phyloP scores from a whole-genome alignment of 257 asterid genomes.

The Plantago ovata region DNA sequence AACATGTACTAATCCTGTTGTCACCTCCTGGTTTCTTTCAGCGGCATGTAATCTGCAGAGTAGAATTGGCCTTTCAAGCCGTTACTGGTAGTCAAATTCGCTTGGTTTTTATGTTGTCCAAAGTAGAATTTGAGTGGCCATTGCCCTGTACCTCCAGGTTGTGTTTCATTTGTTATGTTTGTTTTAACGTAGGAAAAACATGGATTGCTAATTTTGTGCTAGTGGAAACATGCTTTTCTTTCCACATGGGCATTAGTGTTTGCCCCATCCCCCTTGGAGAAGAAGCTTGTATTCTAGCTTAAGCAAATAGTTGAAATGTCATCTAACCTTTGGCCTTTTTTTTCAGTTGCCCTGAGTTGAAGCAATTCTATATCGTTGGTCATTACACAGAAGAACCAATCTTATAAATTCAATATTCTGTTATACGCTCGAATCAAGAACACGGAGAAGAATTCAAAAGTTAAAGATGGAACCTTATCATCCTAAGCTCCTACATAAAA shows the following conservation, averaged over 20 bases:
- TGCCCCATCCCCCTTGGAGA: not conserved
- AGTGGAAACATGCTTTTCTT: slow-evolving; percentile 16
- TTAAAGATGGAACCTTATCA: no score
- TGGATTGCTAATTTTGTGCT: slow-evolving; percentile 31
- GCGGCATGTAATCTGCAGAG: slow-evolving; percentile 46
- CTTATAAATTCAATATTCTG: no score
- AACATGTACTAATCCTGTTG: slow-evolving; percentile 48
- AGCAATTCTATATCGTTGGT: no score
- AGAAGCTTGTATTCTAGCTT: slow-evolving; percentile 1
- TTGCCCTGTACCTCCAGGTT: slow-evolving; percentile 31
- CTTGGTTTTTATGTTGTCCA: slow-evolving; percentile 11
- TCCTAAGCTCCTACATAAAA: no score
- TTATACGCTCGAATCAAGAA: no score
- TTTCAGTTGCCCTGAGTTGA: not conserved
- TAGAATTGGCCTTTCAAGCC: slow-evolving; percentile 35
- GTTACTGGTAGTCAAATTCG: slow-evolving; percentile 7
- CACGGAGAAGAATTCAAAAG: no score
- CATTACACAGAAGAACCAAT: no score
- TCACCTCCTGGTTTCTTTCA: slow-evolving; percentile 26
- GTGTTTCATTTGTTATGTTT: slow-evolving; percentile 23
- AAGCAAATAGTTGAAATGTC: not conserved
- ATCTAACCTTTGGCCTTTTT: not conserved
- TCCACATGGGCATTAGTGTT: not conserved
- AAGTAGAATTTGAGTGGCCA: slow-evolving; percentile 29
- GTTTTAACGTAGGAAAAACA: slow-evolving; percentile 30